Base-by-base conservation (phyloP, 805 yeast species). In the Candida alai region DNA sequence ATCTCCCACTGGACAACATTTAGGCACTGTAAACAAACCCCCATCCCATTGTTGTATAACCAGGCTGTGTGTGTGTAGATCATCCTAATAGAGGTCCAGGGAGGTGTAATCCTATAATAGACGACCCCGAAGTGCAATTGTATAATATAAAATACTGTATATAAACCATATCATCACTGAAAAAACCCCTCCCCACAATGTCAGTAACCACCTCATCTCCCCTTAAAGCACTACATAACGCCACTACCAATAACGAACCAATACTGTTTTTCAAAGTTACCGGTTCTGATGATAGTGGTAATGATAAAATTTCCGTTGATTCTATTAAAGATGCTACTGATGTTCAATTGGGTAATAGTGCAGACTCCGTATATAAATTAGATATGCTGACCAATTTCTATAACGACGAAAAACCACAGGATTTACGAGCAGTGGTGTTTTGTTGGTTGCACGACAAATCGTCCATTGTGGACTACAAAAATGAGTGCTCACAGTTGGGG, bases 361-460 rank as follows among this genome's bases (percentile, higher is more conserved):
- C n/a, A n/a, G 43, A 40, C 4, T 38, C 41, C 4, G 15, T 21
- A 10, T 59, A 34, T 41, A 52, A 63, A 23, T 56, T 83, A 34
- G 65, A 72, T 43, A 55, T 62, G 9, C 41, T 43, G n/a, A 80
- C 89, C 8, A 68, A 71, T 32, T 81, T 81, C 49, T 61, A 66
- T 31, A 68, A 73, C 28, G 79, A 77, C 34, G 74, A 58, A 19
- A 54, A 54, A 12, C 58, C 65, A 15, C 71, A 77, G 28, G 63
- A 70, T 11, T 62, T 87, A 37, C 66, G 75, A 41, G 76, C 84
- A 0, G 76, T 84, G 2, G 68, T 76, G 24, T 86, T 84, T 48
- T 83, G 93, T 44, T 90, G 95, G 93, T 43, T 78, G 18, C 78
- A 78, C 43, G 78, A 74, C 39, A 85, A 84, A 35, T 69, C 84